Base-by-base conservation (phyloP, 768 basidiomycete species). In the Leccinum fibrillosum region DNA sequence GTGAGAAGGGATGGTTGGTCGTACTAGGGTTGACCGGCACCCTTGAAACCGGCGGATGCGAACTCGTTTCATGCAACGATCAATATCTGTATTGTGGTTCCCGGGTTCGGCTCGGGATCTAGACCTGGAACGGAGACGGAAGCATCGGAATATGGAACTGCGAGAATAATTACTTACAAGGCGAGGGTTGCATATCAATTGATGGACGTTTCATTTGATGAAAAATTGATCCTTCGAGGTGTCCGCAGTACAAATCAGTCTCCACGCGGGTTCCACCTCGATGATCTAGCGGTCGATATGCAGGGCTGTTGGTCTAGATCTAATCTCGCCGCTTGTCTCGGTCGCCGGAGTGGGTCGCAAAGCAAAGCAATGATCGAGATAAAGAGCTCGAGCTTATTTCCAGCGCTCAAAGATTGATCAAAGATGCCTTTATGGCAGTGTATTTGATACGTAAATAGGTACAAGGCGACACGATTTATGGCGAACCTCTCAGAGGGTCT, bases 31-130 rank as follows among this genome's bases (percentile, higher is more conserved):
- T 52, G 5, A 1, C 17, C 0, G 1, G 28, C 39, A 12, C 12
- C 53, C 42, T 7, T 30, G 50, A 30, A 15, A 19, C 19, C 12
- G 34, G 13, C 19, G 61, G 56, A 19, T 60, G 44, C 10, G 30
- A 25, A 11, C 58, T 70, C n/a, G 63, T 66, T 13, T 51, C 75
- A 45, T 56, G 67, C 12, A 75, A 73, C 28, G 73, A 75, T 5
- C 21, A 13, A 48, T 19, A 0, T 19, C 52, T 3, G 19, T 21
- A 21, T 44, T 12, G 42, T 44, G 11, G 19, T 44, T 21, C 42
- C 42, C 42, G 42, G 32, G 32, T 1, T 32, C 10, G 42, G 42
- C 42, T 5, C 42, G 19, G 21, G 1, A 19, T n/a, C 52, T 21
- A 52, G 5, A 49, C 19, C 13, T 4, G 60, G 39, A 34, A 42